phyloP scores from a whole-genome alignment of 2,329 filamentous ascomycete species.

The Hymenoscyphus repandus region DNA sequence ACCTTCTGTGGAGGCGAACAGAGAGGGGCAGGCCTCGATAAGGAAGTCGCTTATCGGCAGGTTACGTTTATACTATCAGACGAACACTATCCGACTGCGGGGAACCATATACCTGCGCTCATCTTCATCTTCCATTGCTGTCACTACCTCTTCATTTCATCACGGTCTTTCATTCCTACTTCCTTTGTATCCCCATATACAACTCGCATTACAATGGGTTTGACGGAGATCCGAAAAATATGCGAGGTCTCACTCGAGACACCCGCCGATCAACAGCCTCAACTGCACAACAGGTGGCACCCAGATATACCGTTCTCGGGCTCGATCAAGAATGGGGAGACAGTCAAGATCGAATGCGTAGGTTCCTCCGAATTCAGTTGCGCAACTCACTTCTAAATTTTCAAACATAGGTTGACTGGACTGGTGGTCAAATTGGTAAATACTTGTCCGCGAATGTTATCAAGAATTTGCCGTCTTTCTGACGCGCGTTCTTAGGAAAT shows the following conservation, averaged over 20 bases:
- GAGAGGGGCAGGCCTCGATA: background rate
- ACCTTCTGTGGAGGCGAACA: background rate
- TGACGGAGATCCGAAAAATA: constrained; percentile 60
- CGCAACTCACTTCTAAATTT: background rate
- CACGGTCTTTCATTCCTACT: background rate
- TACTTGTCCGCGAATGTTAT: background rate
- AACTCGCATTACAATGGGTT: constrained; percentile 36
- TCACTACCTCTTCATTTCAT: background rate
- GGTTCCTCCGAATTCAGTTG: constrained; percentile 26
- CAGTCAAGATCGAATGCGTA: constrained; percentile 84
- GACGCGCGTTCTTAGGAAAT: constrained; percentile 46
- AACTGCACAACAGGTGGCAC: constrained; percentile 85
- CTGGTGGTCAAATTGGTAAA: constrained; percentile 77
- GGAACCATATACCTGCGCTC: background rate
- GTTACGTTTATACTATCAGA: no score
- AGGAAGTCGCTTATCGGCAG: background rate
- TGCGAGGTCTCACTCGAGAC: constrained; percentile 69
- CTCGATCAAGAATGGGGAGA: constrained; percentile 75
- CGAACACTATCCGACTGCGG: background rate
- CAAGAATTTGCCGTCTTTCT: background rate
- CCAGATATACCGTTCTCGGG: constrained; percentile 75
- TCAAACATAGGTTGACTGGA: constrained; percentile 38
- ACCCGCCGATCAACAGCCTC: constrained; percentile 63
- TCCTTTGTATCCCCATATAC: background rate
- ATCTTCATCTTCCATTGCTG: background rate